These are phyloP conservation scores for Mycothermus thermophilus DNA, from an alignment of 495 filamentous ascomycete genomes.

Conservation along the genomic window DNA sequence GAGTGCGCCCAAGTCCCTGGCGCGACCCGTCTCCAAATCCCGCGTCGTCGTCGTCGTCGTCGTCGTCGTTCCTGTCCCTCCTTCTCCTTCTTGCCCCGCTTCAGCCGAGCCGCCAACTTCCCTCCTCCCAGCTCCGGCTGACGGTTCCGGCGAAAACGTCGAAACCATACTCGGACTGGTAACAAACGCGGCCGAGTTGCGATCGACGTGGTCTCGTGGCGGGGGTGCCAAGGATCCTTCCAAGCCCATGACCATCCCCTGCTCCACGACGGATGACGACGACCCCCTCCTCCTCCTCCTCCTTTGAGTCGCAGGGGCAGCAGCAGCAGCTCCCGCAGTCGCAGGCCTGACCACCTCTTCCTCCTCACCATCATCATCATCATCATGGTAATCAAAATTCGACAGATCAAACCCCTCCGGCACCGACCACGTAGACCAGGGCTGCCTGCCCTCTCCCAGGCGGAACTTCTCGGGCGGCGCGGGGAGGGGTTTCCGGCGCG, in stretches of 20 bases:
- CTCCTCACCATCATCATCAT: slow-evolving; percentile 1
- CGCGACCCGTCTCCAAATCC: slow-evolving; percentile 10
- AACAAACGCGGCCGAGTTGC: slow-evolving; percentile 6
- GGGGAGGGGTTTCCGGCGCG: slow-evolving; percentile 28
- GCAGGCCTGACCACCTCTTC: no score
- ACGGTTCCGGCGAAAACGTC: slow-evolving; percentile 14
- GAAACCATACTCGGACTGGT: slow-evolving; percentile 16
- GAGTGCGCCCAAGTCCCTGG: slow-evolving; percentile 32
- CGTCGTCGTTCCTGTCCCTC: no score
- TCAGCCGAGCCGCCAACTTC: no score
- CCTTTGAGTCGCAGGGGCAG: no score
- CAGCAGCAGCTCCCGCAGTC: no score
- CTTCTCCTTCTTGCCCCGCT: no score
- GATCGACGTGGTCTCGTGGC: neutral
- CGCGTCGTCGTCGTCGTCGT: neutral
- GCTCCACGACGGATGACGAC: no score
- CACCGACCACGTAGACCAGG: slow-evolving; percentile 29
- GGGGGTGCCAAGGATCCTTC: slow-evolving; percentile 1
- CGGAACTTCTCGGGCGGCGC: slow-evolving; percentile 28
- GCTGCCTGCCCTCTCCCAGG: slow-evolving; percentile 30
- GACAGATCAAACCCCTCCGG: slow-evolving; percentile 20
- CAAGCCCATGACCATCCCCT: no score
- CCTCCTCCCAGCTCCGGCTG: no score
- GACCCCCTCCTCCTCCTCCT: no score
- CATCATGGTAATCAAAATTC: slow-evolving; percentile 7